Evolutionary conservation across 2,329 filamentous ascomycete genomes (phyloP).

Genomic region (Aaosphaeria pasadenensis): DNA sequence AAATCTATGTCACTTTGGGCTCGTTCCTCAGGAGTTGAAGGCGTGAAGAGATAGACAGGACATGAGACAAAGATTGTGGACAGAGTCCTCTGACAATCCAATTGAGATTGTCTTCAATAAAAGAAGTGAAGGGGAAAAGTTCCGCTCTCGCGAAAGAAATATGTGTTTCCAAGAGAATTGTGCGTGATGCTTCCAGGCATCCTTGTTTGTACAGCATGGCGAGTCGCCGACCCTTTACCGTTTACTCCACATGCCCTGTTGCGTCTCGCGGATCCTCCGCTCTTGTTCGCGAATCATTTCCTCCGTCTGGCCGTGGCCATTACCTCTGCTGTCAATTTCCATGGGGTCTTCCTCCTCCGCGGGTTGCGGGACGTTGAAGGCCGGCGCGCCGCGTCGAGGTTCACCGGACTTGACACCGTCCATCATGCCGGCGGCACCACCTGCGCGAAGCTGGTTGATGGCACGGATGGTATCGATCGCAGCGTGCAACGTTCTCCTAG

Average conservation of each 20-base stretch:
- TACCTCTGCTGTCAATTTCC: slow-evolving; percentile 58
- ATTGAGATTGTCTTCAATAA: no score
- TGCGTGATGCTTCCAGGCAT: no score
- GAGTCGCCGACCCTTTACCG: background rate
- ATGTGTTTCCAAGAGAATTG: no score
- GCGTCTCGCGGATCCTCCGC: slow-evolving; percentile 57
- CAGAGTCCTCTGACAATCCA: no score
- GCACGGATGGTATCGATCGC: slow-evolving; percentile 67
- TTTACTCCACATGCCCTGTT: slow-evolving; percentile 55
- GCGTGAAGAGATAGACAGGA: no score
- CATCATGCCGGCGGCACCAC: slow-evolving; percentile 58
- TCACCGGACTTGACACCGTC: slow-evolving; percentile 58
- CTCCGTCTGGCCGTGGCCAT: slow-evolving; percentile 60
- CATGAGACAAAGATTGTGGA: no score
- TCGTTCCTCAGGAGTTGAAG: no score
- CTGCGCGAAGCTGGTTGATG: slow-evolving; percentile 65
- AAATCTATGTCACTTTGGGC: no score
- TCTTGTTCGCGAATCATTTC: slow-evolving; percentile 61
- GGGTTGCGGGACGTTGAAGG: slow-evolving; percentile 32
- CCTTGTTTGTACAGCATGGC: no score
- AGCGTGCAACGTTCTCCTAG: slow-evolving; percentile 61
- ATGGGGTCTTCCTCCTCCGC: slow-evolving; percentile 39
- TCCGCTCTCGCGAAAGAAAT: no score
- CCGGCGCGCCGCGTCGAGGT: slow-evolving; percentile 40
- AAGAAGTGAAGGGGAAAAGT: no score